Evolutionary conservation across 2,329 filamentous ascomycete species (phyloP), one percentile per base, ranked within the genome.

Genomic region (Thielaviopsis populi): DNA sequence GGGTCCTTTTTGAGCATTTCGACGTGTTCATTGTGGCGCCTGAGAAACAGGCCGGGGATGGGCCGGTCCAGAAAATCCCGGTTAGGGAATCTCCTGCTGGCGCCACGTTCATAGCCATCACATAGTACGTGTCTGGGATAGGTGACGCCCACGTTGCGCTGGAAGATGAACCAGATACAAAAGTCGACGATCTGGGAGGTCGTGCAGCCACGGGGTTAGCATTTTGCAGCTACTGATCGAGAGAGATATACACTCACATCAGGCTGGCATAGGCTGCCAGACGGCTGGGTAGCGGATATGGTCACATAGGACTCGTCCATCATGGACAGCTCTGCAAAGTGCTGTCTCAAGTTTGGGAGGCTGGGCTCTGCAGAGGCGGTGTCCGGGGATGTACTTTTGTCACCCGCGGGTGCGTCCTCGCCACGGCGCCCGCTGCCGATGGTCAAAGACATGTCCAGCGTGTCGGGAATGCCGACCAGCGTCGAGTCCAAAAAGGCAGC

Each of bases 111-210:
- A 69, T 86, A 95, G 27, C 92, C 92, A 76, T 95, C 86, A 69
- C 89, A 91, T 3, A 99, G 80, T 4, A 96, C 70, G 74, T 96
- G 89, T 61, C 82, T 80, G 1, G 87, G 85, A 33, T 50, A 56
- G 43, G 22, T 54, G 58, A 64, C 37, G 73, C 27, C 70, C 71
- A 40, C 78, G 68, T 81, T 79, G 13, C 53, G 53, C 27, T 81
- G 82, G 72, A 95, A 96, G 1, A 96, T 76, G 10, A 82, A 78
- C 83, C 87, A 91, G 50, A 96, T 83, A 33, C 82, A 81, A 72
- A 88, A 90, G 70, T 91, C 86, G 53, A 92, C 79, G 68, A 92
- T 81, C 87, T 91, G 69, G 43, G 17, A 11, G 24, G 41, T 24
- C 8, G 2, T 13, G 22, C 22, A 27, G 10, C 22, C 46, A 15